These are phyloP conservation scores for Aspergillus candidus DNA, from an alignment of 2,329 filamentous ascomycete species.

Conservation along the genomic window DNA sequence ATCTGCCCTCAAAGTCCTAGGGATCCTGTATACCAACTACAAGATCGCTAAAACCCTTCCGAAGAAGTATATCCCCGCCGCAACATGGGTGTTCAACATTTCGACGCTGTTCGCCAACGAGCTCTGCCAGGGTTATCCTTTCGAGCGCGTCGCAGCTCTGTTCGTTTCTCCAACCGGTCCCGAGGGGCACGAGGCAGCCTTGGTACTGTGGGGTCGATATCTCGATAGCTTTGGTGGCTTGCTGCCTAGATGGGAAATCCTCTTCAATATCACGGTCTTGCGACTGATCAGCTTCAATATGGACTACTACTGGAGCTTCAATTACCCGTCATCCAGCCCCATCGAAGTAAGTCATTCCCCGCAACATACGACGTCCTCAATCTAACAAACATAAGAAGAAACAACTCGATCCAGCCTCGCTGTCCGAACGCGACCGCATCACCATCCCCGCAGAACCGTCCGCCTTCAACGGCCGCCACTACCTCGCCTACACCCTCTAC, in stretches of 20 bases:
- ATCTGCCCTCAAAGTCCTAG: conserved; percentile 73
- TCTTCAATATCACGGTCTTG: conserved; percentile 93
- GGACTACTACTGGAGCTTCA: conserved; percentile 89
- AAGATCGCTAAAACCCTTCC: conserved; percentile 68
- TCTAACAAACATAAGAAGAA: conserved; percentile 73
- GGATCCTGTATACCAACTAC: conserved; percentile 78
- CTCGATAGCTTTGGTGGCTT: conserved; percentile 77
- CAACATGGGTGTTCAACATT: conserved; percentile 89
- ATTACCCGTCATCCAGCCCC: conserved; percentile 57
- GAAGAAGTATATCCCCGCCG: conserved; percentile 61
- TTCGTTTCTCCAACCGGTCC: conserved; percentile 27
- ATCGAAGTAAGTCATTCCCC: conserved; percentile 64
- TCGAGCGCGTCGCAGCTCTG: conserved; percentile 57
- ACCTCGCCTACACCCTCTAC: conserved; percentile 83
- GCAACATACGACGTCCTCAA: conserved; percentile 2
- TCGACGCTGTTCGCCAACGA: conserved; percentile 85
- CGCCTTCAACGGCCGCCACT: conserved; percentile 77
- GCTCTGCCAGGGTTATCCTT: conserved; percentile 68
- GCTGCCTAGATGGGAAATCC: conserved; percentile 88
- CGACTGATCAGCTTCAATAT: conserved; percentile 94
- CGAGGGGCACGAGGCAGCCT: conserved; percentile 35
- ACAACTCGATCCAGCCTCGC: conserved; percentile 80
- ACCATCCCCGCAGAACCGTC: conserved; percentile 62
- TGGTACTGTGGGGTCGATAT: conserved; percentile 60
- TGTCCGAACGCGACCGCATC: conserved; percentile 85